Base-by-base conservation (phyloP, 2,329 filamentous ascomycete species). In the Epichloe bromicola region DNA sequence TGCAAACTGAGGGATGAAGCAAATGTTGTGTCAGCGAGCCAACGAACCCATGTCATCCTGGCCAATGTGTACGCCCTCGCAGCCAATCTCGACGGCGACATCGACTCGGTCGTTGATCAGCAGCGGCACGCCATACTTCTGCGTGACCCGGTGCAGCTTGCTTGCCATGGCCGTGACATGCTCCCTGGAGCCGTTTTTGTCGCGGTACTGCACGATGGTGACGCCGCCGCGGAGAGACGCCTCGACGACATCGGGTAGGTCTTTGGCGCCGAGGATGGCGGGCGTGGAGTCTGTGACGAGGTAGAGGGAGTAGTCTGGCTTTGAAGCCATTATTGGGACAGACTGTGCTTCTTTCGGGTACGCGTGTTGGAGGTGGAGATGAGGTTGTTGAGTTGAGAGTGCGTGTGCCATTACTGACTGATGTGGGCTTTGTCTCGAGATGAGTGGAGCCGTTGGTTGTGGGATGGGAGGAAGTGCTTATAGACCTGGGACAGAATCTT, bases 21-120 rank as follows among this genome's bases (percentile, higher is more conserved):
- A 17, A 36, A 15, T 10, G 30, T 8, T 7, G 43, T 19, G 30
- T 20, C 43, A 4, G 17, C 23, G 39, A 19, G 20, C 8, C 46
- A 4, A 66, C 75, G 57, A 66, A 86, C 84, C 74, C 74, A 95
- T 83, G 66, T 97, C 91, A 75, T 96, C 90, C 70, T 97, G 91
- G 6, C 93, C 93, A 47, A 97, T 79, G 65, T 97, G 93, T 8
- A 95, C 88, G 44, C 93, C 93, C 70, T 96, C 91, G 52, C 87
- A 93, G 12, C 82, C 86, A 42, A 90, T 78, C 14, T 88, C 89
- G 17, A 88, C 75, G 8, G 89, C 90, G 26, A 97, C 87, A 64
- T 95, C 90, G 5, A 96, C 79, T 12, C 90, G 82, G 65, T 97
- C 93, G 64, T 97, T 97, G 71, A 97, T 89, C 50, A 97, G 73